phyloP scores from a whole-genome alignment of 768 basidiomycete genomes.

The Chlorophyllum brunneum region DNA sequence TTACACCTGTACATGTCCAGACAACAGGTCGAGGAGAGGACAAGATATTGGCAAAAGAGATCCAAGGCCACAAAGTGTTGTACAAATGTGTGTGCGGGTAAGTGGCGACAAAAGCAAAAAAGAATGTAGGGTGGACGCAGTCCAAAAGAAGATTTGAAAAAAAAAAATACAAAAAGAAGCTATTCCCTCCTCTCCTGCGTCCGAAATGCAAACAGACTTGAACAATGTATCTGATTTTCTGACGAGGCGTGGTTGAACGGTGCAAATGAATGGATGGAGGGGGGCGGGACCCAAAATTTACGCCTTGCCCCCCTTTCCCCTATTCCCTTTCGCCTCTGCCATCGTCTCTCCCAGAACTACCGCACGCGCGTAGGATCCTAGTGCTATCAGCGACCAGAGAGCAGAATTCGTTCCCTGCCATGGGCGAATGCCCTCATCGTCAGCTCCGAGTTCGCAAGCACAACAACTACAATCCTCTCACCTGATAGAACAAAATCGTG shows the following conservation, averaged over 20 bases:
- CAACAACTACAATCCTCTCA: slow-evolving; percentile 5
- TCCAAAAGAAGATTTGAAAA: slow-evolving; percentile 3
- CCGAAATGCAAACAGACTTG: slow-evolving; percentile 2
- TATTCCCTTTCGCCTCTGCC: slow-evolving; percentile 59
- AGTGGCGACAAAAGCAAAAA: slow-evolving; percentile 8
- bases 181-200: slow-evolving; percentile 11
- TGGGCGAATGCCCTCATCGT: slow-evolving; percentile 7
- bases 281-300: slow-evolving; percentile 27
- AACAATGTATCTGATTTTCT: neutral
- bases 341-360: slow-evolving; percentile 66
- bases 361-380: slow-evolving; percentile 63
- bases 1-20: neutral
- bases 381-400: slow-evolving; percentile 74
- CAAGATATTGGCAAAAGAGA: neutral
- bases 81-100: neutral
- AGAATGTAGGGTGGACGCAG: slow-evolving; percentile 7
- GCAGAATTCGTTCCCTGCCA: slow-evolving; percentile 83
- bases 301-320: slow-evolving; percentile 53
- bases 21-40: slow-evolving; percentile 1
- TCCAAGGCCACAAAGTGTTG: neutral
- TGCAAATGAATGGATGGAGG: neutral
- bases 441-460: neutral
- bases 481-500: slow-evolving; percentile 74
- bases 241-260: neutral
- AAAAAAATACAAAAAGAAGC: slow-evolving; percentile 10